Percentiles rank a stretch among this genome's conserved stretches.
Conservation (phyloP, 2,329 filamentous ascomycete species). For the Dactylellina parvicollis region DNA sequence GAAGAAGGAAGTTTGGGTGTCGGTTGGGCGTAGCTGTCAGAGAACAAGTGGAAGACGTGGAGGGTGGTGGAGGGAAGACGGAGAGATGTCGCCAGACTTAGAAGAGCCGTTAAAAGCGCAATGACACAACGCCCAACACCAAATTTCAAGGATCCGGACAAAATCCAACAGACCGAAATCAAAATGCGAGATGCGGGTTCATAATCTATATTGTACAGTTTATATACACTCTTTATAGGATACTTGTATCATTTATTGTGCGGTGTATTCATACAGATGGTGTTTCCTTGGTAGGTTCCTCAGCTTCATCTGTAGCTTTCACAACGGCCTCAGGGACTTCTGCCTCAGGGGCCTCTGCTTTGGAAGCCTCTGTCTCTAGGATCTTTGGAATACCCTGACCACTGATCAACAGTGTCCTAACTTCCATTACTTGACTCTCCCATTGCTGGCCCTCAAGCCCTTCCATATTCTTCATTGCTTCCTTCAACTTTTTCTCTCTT, state of each 20-base stretch:
- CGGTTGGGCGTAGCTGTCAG: not conserved
- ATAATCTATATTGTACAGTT: not conserved
- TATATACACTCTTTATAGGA: not conserved
- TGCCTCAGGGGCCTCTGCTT: not conserved
- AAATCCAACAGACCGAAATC: not conserved
- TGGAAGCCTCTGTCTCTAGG: not conserved
- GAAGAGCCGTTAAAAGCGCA: constrained; percentile 30
- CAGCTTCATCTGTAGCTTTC: not conserved
- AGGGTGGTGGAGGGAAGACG: not conserved
- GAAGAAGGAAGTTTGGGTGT: not conserved
- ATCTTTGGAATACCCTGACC: not conserved
- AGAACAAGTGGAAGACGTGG: not conserved
- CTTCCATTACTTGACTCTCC: constrained; percentile 15
- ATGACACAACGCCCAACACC: constrained; percentile 35
- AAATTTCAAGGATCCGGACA: constrained; percentile 19
- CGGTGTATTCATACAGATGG: not conserved
- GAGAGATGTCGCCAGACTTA: constrained; percentile 1
- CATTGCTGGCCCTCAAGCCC: constrained; percentile 14
- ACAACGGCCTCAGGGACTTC: not conserved
- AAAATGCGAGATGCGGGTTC: not conserved
- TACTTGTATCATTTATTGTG: no score
- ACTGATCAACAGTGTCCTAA: not conserved
- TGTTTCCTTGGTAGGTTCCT: not conserved
- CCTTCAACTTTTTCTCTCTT: constrained; percentile 4
- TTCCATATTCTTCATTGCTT: constrained; percentile 5